A percentile compares a stretch with the other conserved stretches of the same genome.
phyloP scores from a whole-genome alignment of 2,329 filamentous ascomycete genomes.

The Ascocoryne sarcoides region DNA sequence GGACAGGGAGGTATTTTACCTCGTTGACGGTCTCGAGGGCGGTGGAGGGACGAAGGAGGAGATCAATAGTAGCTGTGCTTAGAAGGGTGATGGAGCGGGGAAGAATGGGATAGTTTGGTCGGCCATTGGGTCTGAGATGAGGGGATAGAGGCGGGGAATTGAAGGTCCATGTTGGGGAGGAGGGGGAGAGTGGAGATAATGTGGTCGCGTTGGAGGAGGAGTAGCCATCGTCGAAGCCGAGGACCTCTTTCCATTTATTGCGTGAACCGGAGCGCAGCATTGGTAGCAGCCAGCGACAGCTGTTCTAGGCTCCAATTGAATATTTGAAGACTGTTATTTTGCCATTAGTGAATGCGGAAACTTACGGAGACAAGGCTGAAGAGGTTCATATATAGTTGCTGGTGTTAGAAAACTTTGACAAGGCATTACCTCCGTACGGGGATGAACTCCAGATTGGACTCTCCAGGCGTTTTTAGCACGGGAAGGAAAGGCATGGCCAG shows the following conservation, averaged over 20 bases:
- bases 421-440: too few species aligned
- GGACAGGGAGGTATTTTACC: conserved; percentile 15
- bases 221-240: conserved; percentile 23
- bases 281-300: too few species aligned
- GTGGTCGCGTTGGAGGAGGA: background rate
- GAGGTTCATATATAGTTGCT: too few species aligned
- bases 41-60: conserved; percentile 19
- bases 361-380: too few species aligned
- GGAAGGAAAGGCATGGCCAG: too few species aligned
- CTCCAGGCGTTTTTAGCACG: too few species aligned
- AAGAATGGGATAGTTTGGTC: conserved; percentile 14
- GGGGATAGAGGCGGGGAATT: conserved; percentile 2
- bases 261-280: background rate
- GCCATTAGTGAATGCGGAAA: too few species aligned
- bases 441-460: too few species aligned
- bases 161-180: background rate
- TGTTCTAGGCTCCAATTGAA: too few species aligned
- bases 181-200: background rate
- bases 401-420: too few species aligned
- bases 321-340: too few species aligned
- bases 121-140: background rate
- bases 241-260: conserved; percentile 24
- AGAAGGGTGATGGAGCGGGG: conserved; percentile 22
- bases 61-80: conserved; percentile 12
- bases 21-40: conserved; percentile 16